These are phyloP conservation scores for Poa pratensis DNA, from an alignment of 176 grass and related monocot species.

Conservation along the genomic window DNA sequence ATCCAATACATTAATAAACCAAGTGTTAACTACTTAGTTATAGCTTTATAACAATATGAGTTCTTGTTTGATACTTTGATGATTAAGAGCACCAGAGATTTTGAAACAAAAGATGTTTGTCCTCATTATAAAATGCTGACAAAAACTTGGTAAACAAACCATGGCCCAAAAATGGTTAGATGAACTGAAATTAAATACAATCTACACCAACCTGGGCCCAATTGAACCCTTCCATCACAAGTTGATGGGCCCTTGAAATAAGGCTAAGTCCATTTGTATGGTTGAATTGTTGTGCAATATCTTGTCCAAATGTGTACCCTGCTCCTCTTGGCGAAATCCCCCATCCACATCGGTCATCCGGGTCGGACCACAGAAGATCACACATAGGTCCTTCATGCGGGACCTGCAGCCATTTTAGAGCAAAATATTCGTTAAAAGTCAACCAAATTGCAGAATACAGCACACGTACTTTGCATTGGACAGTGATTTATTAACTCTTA, in stretches of 20 bases:
- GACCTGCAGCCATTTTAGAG: conserved; percentile 56
- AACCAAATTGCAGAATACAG: not conserved
- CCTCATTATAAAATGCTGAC: not conserved
- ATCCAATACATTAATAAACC: conserved; percentile 10
- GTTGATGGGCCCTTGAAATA: conserved; percentile 79
- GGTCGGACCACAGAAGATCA: conserved; percentile 84
- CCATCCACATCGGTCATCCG: conserved; percentile 76
- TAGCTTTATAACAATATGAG: not conserved
- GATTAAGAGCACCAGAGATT: not conserved
- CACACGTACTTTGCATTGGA: not conserved
- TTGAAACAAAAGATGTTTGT: conserved; percentile 11
- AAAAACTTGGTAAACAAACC: not conserved
- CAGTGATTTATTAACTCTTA: not conserved
- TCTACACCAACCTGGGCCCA: conserved; percentile 65
- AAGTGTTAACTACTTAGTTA: not conserved
- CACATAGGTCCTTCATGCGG: conserved; percentile 85
- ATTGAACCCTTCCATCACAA: conserved; percentile 81
- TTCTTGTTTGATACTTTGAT: not conserved
- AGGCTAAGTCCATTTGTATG: conserved; percentile 70
- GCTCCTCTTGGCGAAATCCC: conserved; percentile 76
- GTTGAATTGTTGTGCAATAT: conserved; percentile 80
- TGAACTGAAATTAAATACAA: not conserved
- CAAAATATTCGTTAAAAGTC: conserved; percentile 20
- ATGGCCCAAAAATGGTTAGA: not conserved
- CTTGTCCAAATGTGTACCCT: conserved; percentile 85